Evolutionary conservation across 306 rosid genomes (phyloP), one percentile per base, ranked within the genome.

Genomic region (Inga laurina): DNA sequence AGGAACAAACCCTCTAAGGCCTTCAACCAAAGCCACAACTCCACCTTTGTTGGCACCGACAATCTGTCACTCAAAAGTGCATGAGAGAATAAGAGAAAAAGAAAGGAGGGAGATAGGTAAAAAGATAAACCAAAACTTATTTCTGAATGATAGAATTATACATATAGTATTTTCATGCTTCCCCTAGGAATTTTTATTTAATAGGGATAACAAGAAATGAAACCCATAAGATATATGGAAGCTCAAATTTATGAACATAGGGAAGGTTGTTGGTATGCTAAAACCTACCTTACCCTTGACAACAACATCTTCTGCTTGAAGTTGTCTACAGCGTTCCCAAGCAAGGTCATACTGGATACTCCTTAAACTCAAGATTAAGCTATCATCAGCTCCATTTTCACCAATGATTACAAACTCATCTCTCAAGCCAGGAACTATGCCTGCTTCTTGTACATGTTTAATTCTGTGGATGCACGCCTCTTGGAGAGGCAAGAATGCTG

Each of bases 251-350:
- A 79, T 61, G 35, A 82, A 64, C 77, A 0, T 18, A 75, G 4
- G 48, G 45, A 61, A 54, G 59, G 84, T 62, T 75, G 45, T 70
- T 7, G 18, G 75, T 39, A 41, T 22, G 62, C 66, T 82, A 87
- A 86, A 88, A 90, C 99, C 77, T 78, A 93, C 99, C 97, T 92
- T 95, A 88, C 98, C 97, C 98, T 91, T 95, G 89, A 93, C 84
- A 84, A 95, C 94, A 75, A 88, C 94, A 90, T 96, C 99, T 95
- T 94, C 99, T 37, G 97, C 86, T 84, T 94, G 97, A 77, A 96
- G 98, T 84, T 96, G 99, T 77, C 98, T 89, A 79, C 99, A 96
- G 44, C 99, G 89, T 82, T 95, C 98, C 99, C 99, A 95, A 0
- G 97, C 97, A 83, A 96, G 92, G 69, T 91, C 97, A 86, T 86